Evolutionary conservation across 1,284 basidiomycete genomes (phyloP).

Genomic region (Irpex sp.): DNA sequence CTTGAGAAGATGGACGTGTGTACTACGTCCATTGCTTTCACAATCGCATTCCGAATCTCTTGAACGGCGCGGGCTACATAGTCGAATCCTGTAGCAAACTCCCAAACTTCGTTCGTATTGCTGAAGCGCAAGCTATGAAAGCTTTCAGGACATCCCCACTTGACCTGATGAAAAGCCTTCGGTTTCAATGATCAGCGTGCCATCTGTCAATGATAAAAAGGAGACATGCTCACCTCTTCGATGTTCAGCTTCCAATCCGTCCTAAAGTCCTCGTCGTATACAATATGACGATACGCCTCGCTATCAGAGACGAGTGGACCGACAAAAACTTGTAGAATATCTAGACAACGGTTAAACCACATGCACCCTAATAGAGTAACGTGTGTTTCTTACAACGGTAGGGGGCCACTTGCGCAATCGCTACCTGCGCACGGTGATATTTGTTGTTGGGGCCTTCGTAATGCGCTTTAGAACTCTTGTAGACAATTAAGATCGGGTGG

Average conservation of each 20-base stretch:
- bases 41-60: background rate
- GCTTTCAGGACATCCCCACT: background rate
- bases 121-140: background rate
- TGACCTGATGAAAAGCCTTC: background rate
- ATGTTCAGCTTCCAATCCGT: background rate
- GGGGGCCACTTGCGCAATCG: background rate
- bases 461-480: background rate
- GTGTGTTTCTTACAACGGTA: background rate
- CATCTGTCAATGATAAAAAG: background rate
- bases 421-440: background rate
- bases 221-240: background rate
- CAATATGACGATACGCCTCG: background rate
- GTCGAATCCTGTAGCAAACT: background rate
- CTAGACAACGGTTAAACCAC: background rate
- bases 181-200: background rate
- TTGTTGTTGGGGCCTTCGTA: background rate
- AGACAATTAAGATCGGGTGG: background rate
- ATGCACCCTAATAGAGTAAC: no score
- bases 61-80: background rate
- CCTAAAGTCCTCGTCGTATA: background rate
- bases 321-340: background rate
- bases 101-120: background rate
- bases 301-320: background rate
- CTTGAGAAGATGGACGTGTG: background rate
- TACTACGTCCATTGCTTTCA: background rate